Conservation (phyloP, 2,329 filamentous ascomycete species). For the Aspergillus sp. region DNA sequence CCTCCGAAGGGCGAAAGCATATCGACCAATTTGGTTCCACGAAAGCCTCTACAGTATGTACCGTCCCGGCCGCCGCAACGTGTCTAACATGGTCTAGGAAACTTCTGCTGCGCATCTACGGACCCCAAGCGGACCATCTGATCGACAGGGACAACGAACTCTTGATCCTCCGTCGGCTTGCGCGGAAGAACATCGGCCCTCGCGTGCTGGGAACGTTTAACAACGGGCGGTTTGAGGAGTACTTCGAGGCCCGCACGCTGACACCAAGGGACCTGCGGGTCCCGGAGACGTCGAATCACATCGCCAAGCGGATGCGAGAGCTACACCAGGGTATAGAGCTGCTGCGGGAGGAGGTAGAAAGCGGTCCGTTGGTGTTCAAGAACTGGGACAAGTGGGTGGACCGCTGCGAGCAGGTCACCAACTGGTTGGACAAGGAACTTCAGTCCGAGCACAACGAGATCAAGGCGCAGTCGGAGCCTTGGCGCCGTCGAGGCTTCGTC, state of each 20-base stretch:
- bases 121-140: slow-evolving; percentile 86
- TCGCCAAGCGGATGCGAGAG: slow-evolving; percentile 95
- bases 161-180: slow-evolving; percentile 72
- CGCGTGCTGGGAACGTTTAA: slow-evolving; percentile 82
- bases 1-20: slow-evolving; percentile 33
- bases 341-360: slow-evolving; percentile 64
- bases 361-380: slow-evolving; percentile 73
- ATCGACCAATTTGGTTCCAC: slow-evolving; percentile 28
- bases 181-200: slow-evolving; percentile 86
- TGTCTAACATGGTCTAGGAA: slow-evolving; percentile 42
- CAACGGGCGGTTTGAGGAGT: slow-evolving; percentile 95
- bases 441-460: slow-evolving; percentile 35
- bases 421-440: slow-evolving; percentile 51
- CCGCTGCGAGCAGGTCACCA: slow-evolving; percentile 44
- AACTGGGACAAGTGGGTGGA: slow-evolving; percentile 95
- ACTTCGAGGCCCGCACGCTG: slow-evolving; percentile 73
- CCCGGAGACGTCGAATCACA: slow-evolving; percentile 76
- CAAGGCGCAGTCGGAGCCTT: slow-evolving; percentile 41
- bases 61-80: background rate
- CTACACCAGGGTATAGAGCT: slow-evolving; percentile 89
- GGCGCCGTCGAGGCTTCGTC: slow-evolving; percentile 64
- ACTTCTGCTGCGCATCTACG: slow-evolving; percentile 82
- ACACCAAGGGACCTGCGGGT: slow-evolving; percentile 67
- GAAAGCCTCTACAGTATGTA: slow-evolving; percentile 46
- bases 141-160: slow-evolving; percentile 91